These are phyloP conservation scores for Globisporangium okanoganense DNA, from an alignment of 352 stramenopile genomes.

Conservation along the genomic window DNA sequence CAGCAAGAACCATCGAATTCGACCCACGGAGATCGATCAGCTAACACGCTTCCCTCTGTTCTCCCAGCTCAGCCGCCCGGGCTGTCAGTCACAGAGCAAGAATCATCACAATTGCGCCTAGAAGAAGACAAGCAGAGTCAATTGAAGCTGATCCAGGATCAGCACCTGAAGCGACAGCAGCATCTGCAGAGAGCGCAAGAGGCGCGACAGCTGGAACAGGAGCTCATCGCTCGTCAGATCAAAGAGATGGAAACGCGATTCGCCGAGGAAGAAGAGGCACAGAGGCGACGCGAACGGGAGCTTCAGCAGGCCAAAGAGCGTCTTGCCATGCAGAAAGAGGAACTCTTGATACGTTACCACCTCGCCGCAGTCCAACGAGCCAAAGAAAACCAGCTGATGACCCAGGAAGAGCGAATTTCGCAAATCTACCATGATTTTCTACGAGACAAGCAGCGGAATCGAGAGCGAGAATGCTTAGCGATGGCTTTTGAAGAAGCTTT, in stretches of 20 bases:
- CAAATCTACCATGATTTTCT: neutral
- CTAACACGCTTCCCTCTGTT: neutral
- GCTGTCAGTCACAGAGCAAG: neutral
- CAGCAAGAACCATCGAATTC: neutral
- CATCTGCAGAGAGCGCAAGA: slow-evolving; percentile 17
- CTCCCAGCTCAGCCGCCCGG: neutral
- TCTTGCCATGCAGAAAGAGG: slow-evolving; percentile 20
- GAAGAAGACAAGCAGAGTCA: neutral
- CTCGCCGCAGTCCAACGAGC: neutral
- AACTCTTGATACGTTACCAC: neutral
- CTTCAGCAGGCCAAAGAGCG: slow-evolving; percentile 12
- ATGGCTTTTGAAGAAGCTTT: slow-evolving; percentile 14
- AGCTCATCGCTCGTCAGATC: slow-evolving; percentile 21
- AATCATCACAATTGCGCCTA: neutral
- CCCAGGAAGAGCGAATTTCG: slow-evolving; percentile 6
- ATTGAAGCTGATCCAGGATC: slow-evolving; percentile 7
- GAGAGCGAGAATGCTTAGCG: neutral
- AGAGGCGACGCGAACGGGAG: neutral
- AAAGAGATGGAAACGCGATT: slow-evolving; percentile 12
- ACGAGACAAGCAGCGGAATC: neutral
- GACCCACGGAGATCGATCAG: neutral
- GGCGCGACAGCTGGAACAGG: slow-evolving; percentile 19
- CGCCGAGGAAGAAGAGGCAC: slow-evolving; percentile 14
- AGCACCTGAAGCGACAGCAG: slow-evolving; percentile 15
- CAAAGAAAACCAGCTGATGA: neutral